Base-by-base conservation (phyloP, 768 basidiomycete genomes). In the Suillus subaureus region DNA sequence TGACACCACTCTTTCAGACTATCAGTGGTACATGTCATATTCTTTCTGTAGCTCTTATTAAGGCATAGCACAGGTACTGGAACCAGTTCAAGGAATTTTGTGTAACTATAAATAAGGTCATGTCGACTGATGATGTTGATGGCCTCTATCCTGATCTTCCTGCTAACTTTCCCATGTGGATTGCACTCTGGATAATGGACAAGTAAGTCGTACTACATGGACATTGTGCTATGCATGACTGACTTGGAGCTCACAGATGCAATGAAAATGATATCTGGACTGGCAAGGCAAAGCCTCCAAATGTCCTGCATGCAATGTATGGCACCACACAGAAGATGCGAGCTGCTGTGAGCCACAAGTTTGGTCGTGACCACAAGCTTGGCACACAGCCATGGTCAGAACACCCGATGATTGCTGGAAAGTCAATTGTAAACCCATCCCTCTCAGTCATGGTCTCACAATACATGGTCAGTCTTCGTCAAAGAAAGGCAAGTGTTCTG, bases 151-250 rank as follows among this genome's bases (percentile, higher is more conserved):
- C 23, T 61, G n/a, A 13, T 73, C 73, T 16, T 42, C 64, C 63
- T 1, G 13, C 55, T 7, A 61, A 77, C n/a, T 43, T 72, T 6
- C 69, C 70, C 15, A 47, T 52, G 5, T 71, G 70, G 18, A 75
- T 78, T 42, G 66, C 72, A 5, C 72, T 72, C 0, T 76, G 73
- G 73, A 75, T 77, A 26, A 72, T 78, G 70, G 35, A 72, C 54
- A 58, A 40, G 73, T 75, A 58, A 57, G 69, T n/a, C 4, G 37
- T 39, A 4, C 37, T 39, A 39, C 13, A 4, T 39, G 37, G 12
- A 39, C 11, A 2, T 39, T 12, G 4, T 39, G 37, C 37, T 39
- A 4, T 12, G 12, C 37, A 39, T 39, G 37, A 11, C 57, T 45
- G 43, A 42, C 40, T 35, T 2, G 3, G 40, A n/a, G 4, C 6